Evolutionary conservation across 495 filamentous ascomycete species (phyloP), one percentile per base, ranked within the genome.

Genomic region (Opeltia flavorubescens): DNA sequence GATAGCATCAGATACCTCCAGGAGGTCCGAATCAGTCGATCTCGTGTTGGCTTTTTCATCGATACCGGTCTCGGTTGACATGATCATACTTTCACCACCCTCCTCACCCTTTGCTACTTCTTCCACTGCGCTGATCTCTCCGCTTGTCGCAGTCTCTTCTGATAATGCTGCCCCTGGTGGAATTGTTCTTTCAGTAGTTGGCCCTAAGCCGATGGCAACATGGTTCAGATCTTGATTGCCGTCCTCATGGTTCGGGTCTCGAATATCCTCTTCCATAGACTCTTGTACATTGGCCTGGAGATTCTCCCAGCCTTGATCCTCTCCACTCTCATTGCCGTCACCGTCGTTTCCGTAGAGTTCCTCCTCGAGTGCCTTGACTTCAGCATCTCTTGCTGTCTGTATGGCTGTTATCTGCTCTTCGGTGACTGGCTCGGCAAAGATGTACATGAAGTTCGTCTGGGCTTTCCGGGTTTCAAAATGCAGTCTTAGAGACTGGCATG

Each of bases 401-500:
- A 95, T 85, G 8, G 67, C 61, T 12, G 83, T 65, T 30, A 93
- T 83, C 40, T 84, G 67, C 6, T 76, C 71, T 12, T 81, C 72
- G 0, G 76, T 74, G 15, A 95, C 79, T 7, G 91, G 89, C 62
- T 94, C 81, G 23, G 80, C 87, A 55, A 94, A 88, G 23, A 95
- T 75, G 55, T 87, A 84, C 86, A 95, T 95, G 55, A 77, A 83
- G 0, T 81, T 78, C 0, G 66, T 64, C 21, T 55, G 33, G 3
- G 61, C 61, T 5, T 75, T 71, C 15, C 83, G 71, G 0, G 88
- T 84, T 62, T 99, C 89, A 51, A 99, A 86, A 59, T 88, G 82
- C 30, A 99, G 55, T 2, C 91, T 81, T 4, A 99, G 61, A 1
- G 85, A 89, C 64, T 76, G 44, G 17, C 27, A 20, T 44, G 18